Evolutionary conservation across 441 rosid genomes (phyloP).

Genomic region (Corymbia calophylla): DNA sequence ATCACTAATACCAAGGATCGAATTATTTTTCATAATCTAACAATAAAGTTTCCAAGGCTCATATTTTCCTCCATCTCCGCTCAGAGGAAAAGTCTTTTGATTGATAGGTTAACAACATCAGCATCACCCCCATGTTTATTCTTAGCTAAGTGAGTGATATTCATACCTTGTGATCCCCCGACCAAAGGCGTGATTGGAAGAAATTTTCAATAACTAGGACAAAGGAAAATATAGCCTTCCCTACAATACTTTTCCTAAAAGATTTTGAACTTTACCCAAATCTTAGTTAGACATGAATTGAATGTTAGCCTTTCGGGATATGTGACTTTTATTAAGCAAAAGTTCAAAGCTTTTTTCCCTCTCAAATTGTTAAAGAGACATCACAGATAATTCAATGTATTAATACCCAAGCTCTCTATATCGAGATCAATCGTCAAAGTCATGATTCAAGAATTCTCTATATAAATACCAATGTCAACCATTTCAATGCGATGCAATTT

Average conservation of each 20-base stretch:
- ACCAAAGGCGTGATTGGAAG: background rate
- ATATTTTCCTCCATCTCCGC: background rate
- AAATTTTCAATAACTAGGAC: background rate
- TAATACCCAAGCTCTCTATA: background rate
- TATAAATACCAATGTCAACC: background rate
- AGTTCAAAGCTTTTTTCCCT: background rate
- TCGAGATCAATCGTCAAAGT: background rate
- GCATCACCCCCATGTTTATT: background rate
- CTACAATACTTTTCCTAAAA: background rate
- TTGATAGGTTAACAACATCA: background rate
- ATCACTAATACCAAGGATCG: background rate
- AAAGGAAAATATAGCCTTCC: background rate
- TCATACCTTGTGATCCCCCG: background rate
- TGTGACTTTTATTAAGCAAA: background rate
- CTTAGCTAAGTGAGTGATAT: background rate
- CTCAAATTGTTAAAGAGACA: background rate
- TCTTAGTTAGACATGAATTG: background rate
- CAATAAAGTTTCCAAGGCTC: background rate
- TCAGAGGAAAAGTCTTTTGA: background rate
- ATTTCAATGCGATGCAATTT: background rate
- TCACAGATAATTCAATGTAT: background rate
- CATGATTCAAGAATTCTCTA: background rate
- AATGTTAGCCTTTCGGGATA: background rate
- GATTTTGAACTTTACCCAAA: background rate
- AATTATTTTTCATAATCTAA: background rate